A percentile compares a stretch with the other conserved stretches of the same genome.
phyloP scores from a whole-genome alignment of 345 rosid genomes.

The Hibiscus tridactylites region DNA sequence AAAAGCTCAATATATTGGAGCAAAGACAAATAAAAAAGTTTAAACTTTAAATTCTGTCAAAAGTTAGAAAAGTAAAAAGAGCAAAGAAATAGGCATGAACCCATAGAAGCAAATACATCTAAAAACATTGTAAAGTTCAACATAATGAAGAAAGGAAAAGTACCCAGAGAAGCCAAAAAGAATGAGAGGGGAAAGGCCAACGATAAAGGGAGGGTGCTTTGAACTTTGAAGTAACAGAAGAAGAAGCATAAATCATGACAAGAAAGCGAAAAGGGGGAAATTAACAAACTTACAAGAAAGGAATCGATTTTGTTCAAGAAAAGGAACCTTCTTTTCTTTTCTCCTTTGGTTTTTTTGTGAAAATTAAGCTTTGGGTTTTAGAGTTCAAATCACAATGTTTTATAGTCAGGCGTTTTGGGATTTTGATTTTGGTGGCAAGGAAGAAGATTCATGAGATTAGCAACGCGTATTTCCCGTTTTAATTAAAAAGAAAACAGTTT shows the following conservation, averaged over 20 bases:
- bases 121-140: slow-evolving; percentile 4
- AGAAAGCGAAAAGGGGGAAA: background rate
- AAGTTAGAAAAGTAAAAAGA: background rate
- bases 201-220: slow-evolving; percentile 18
- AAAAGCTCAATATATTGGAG: slow-evolving; percentile 12
- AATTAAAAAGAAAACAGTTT: too few relatives aligned
- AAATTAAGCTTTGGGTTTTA: slow-evolving; percentile 7
- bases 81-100: slow-evolving; percentile 16
- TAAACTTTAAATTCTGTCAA: background rate
- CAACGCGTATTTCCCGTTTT: background rate
- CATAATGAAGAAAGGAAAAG: background rate
- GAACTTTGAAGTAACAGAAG: slow-evolving; percentile 3
- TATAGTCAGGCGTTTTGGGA: background rate
- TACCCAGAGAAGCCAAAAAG: slow-evolving; percentile 15
- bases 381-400: background rate
- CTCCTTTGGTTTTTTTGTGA: background rate
- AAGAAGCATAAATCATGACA: background rate
- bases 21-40: background rate
- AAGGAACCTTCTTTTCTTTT: slow-evolving; percentile 28
- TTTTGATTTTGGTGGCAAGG: background rate
- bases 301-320: slow-evolving; percentile 49
- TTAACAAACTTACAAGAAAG: slow-evolving; percentile 41
- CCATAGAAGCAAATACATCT: slow-evolving; percentile 19
- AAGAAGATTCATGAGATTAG: background rate
- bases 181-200: background rate